A percentile compares a stretch with the other conserved stretches of the same genome.
Evolutionary conservation across 257 asterid species (phyloP).

Genomic region (Nemophila menziesii): DNA sequence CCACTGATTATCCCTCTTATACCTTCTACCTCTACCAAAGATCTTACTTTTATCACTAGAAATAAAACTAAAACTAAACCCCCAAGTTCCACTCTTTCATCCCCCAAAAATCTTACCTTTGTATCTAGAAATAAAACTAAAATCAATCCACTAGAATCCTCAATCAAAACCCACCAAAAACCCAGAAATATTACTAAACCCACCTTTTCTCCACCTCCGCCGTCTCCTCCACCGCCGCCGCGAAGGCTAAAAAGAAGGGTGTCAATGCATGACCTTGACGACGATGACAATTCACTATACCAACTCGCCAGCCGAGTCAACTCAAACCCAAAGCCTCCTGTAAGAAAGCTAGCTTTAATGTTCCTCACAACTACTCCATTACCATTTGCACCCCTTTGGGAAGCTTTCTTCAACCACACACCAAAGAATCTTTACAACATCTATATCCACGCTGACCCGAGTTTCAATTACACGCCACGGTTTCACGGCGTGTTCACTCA

Average conservation of each 20-base stretch:
- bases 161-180: slow-evolving; percentile 3
- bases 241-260: neutral
- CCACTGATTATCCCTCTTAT: no score
- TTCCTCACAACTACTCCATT: slow-evolving; percentile 57
- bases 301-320: slow-evolving; percentile 32
- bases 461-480: slow-evolving; percentile 22
- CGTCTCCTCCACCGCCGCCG: neutral
- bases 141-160: neutral
- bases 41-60: no score
- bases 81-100: slow-evolving; percentile 13
- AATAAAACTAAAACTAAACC: neutral
- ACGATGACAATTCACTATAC: slow-evolving; percentile 23
- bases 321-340: slow-evolving; percentile 26
- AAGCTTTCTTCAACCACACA: slow-evolving; percentile 43
- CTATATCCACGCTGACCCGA: slow-evolving; percentile 57
- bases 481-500: slow-evolving; percentile 43
- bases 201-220: slow-evolving; percentile 1
- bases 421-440: slow-evolving; percentile 35
- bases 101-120: neutral
- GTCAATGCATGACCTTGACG: slow-evolving; percentile 11
- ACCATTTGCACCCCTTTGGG: slow-evolving; percentile 72
- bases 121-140: neutral
- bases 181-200: slow-evolving; percentile 12
- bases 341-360: slow-evolving; percentile 59
- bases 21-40: no score